Evolutionary conservation across 2,329 filamentous ascomycete genomes (phyloP).

Genomic region (Zymoseptoria tritici): DNA sequence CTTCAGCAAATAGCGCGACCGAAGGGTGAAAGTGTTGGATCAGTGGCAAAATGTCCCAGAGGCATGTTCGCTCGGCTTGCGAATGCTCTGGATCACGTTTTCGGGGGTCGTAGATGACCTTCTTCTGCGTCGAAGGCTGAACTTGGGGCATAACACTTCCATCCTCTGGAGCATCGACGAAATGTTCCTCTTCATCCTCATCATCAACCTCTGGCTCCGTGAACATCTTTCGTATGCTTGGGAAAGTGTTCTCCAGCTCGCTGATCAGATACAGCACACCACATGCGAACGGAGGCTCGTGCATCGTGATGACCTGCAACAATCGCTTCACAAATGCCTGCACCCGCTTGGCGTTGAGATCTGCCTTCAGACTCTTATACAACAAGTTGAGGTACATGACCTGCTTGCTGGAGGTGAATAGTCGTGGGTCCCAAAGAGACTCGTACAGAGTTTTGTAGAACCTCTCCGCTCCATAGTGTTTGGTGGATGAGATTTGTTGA

Average conservation of each 20-base stretch:
- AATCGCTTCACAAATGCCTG: slow-evolving; percentile 95
- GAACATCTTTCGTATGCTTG: slow-evolving; percentile 69
- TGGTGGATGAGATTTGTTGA: slow-evolving; percentile 77
- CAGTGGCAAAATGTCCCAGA: slow-evolving; percentile 86
- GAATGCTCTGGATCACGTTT: slow-evolving; percentile 89
- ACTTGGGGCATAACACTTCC: slow-evolving; percentile 37
- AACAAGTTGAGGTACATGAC: slow-evolving; percentile 89
- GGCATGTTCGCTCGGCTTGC: slow-evolving; percentile 83
- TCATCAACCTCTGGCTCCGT: slow-evolving; percentile 73
- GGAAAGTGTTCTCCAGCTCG: slow-evolving; percentile 72
- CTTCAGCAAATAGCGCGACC: slow-evolving; percentile 72
- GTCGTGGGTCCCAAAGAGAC: slow-evolving; percentile 80
- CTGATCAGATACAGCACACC: slow-evolving; percentile 84
- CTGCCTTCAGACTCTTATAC: slow-evolving; percentile 78
- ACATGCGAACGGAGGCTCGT: slow-evolving; percentile 87
- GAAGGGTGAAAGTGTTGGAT: slow-evolving; percentile 86
- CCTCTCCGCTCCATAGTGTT: slow-evolving; percentile 75
- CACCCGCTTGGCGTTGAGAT: slow-evolving; percentile 82
- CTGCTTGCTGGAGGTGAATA: slow-evolving; percentile 88
- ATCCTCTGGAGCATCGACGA: slow-evolving; percentile 57
- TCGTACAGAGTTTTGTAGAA: slow-evolving; percentile 97
- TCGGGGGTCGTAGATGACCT: slow-evolving; percentile 65
- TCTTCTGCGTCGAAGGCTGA: slow-evolving; percentile 13
- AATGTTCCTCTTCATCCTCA: slow-evolving; percentile 63
- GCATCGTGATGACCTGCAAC: slow-evolving; percentile 76